Conservation (phyloP, 1,284 basidiomycete species). For the Pisolithus thermaeus region DNA sequence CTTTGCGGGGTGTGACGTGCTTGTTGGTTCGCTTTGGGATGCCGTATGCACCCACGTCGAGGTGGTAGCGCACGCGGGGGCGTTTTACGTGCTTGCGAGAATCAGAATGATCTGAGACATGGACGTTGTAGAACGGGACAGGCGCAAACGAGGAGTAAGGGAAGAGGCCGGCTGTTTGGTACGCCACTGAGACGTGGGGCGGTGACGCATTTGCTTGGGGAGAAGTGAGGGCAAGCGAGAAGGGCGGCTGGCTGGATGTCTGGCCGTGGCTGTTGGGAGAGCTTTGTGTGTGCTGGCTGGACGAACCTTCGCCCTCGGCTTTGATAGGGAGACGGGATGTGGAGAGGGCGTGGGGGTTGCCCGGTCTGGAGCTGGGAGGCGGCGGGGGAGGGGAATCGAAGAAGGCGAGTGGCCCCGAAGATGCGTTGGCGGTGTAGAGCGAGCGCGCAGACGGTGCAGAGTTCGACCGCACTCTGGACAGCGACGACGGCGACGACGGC, state of each 20-base stretch:
- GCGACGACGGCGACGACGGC: constrained; percentile 23
- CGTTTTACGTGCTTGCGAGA: constrained; percentile 31
- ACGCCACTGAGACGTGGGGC: constrained; percentile 32
- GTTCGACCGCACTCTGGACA: constrained; percentile 42
- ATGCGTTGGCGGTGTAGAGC: constrained; percentile 33
- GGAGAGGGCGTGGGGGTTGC: constrained; percentile 36
- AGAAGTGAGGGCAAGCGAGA: constrained; percentile 41
- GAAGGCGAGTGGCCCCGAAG: constrained; percentile 37
- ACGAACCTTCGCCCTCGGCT: constrained; percentile 38
- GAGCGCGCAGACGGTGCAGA: constrained; percentile 34
- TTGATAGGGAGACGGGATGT: constrained; percentile 44
- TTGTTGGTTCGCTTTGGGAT: constrained; percentile 42
- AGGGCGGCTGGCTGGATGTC: constrained; percentile 26
- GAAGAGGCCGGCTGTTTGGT: constrained; percentile 33
- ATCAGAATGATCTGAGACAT: constrained; percentile 23
- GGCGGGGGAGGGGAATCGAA: constrained; percentile 41
- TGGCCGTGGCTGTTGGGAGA: constrained; percentile 27
- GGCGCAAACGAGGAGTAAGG: constrained; percentile 31
- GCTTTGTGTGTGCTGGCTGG: constrained; percentile 23
- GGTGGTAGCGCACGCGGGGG: constrained; percentile 47
- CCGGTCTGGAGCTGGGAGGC: constrained; percentile 33
- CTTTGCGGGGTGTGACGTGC: constrained; percentile 26
- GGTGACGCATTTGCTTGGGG: constrained; percentile 34
- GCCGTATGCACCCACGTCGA: constrained; percentile 71
- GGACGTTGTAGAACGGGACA: constrained; percentile 23